Conservation (phyloP, 352 stramenopile genomes). For the Globisporangium nagaii region DNA sequence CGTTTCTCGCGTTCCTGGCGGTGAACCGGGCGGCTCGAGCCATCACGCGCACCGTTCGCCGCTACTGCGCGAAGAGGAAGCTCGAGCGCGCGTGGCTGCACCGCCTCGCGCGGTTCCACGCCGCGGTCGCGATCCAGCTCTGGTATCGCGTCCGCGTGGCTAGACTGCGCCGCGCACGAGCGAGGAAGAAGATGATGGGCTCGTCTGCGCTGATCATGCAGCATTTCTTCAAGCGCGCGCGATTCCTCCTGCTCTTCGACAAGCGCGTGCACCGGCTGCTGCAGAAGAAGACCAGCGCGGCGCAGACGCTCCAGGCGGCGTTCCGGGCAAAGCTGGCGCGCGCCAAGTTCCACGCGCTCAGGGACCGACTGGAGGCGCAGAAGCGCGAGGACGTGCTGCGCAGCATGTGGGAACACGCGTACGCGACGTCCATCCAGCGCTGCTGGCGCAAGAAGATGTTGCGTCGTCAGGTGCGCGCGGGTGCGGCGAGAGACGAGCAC, state of each 20-base stretch:
- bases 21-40: slow-evolving; percentile 27
- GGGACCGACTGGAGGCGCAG: slow-evolving; percentile 53
- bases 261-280: slow-evolving; percentile 25
- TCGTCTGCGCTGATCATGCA: slow-evolving; percentile 23
- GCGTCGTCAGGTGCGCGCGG: no score
- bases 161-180: slow-evolving; percentile 19
- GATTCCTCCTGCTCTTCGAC: slow-evolving; percentile 32
- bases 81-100: slow-evolving; percentile 34
- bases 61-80: slow-evolving; percentile 29
- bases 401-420: slow-evolving; percentile 70
- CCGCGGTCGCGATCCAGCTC: slow-evolving; percentile 44
- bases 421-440: slow-evolving; percentile 56
- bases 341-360: slow-evolving; percentile 49
- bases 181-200: slow-evolving; percentile 4
- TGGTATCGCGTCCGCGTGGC: slow-evolving; percentile 30
- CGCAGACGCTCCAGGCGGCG: slow-evolving; percentile 45
- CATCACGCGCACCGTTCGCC: slow-evolving; percentile 29
- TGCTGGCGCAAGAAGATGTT: slow-evolving; percentile 37
- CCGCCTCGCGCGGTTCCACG: slow-evolving; percentile 47
- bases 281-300: slow-evolving; percentile 20
- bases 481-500: background rate
- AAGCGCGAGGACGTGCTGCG: slow-evolving; percentile 40
- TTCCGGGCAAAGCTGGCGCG: slow-evolving; percentile 60
- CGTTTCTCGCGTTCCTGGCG: slow-evolving; percentile 19
- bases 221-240: slow-evolving; percentile 41